phyloP scores from a whole-genome alignment of 73 alveolate species.

The Paramecium pentaurelia region DNA sequence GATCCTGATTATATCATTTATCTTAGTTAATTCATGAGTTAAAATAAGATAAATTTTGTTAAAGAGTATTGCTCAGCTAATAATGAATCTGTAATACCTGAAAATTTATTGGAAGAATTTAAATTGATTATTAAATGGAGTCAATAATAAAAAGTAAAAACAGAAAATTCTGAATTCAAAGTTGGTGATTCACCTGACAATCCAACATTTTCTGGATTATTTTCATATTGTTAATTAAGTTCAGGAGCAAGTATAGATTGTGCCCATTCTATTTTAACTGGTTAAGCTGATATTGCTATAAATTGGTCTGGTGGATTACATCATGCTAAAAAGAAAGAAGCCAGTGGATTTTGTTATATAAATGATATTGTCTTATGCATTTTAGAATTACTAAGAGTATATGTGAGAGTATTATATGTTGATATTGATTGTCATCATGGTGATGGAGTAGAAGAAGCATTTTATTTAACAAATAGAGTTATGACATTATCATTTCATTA shows the following conservation, averaged over 20 bases:
- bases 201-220: conserved; percentile 56
- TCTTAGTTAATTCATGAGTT: conserved; percentile 56
- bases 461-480: conserved; percentile 90
- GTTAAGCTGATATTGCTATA: conserved; percentile 90
- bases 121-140: conserved; percentile 19
- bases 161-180: conserved; percentile 32
- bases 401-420: conserved; percentile 90
- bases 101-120: conserved; percentile 36
- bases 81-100: conserved; percentile 16
- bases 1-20: conserved; percentile 63
- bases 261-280: conserved; percentile 82
- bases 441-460: conserved; percentile 99
- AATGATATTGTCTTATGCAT: conserved; percentile 96
- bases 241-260: conserved; percentile 90
- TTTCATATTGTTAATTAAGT: conserved; percentile 52
- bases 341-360: conserved; percentile 96
- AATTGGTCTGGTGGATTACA: conserved; percentile 99
- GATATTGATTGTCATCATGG: conserved; percentile 99
- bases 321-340: conserved; percentile 97
- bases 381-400: conserved; percentile 90
- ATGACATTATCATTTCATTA: conserved; percentile 96
- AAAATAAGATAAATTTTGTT: conserved; percentile 43
- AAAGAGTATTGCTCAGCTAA: conserved; percentile 52
- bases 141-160: not conserved
- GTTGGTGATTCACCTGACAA: conserved; percentile 57